Evolutionary conservation across 2,329 filamentous ascomycete species (phyloP).

Genomic region (Monilinia fructicola): DNA sequence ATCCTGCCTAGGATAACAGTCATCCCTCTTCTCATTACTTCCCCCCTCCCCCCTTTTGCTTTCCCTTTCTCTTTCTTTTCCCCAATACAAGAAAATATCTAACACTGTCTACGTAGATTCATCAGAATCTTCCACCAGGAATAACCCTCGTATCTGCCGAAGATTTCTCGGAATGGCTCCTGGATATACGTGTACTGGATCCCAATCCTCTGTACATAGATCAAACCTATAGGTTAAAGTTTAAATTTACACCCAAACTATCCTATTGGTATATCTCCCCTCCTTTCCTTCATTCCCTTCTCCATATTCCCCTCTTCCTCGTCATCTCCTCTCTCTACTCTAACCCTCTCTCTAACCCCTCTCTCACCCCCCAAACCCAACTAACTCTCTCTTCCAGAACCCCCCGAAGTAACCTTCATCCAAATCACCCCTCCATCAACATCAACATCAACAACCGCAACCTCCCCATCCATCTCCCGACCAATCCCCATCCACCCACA

Average conservation of each 20-base stretch:
- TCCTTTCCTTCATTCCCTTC: background rate
- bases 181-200: constrained; percentile 91
- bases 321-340: constrained; percentile 36
- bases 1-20: background rate
- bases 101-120: constrained; percentile 32
- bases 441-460: constrained; percentile 46
- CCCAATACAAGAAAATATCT: background rate
- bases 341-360: too few relatives aligned
- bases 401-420: constrained; percentile 90
- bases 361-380: constrained; percentile 56
- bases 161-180: constrained; percentile 83
- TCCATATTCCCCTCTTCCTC: constrained; percentile 87
- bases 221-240: constrained; percentile 81
- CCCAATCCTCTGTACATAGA: constrained; percentile 82
- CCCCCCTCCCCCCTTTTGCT: background rate
- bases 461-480: constrained; percentile 67
- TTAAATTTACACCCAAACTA: constrained; percentile 80
- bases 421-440: constrained; percentile 29
- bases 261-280: constrained; percentile 70
- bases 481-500: constrained; percentile 93
- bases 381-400: constrained; percentile 57
- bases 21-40: constrained; percentile 9
- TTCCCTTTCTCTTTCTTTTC: background rate
- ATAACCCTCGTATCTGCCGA: constrained; percentile 81
- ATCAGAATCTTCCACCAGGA: constrained; percentile 52